These are phyloP conservation scores for Flaveria floridana DNA, from an alignment of 140 eudicot genomes.

Conservation along the genomic window DNA sequence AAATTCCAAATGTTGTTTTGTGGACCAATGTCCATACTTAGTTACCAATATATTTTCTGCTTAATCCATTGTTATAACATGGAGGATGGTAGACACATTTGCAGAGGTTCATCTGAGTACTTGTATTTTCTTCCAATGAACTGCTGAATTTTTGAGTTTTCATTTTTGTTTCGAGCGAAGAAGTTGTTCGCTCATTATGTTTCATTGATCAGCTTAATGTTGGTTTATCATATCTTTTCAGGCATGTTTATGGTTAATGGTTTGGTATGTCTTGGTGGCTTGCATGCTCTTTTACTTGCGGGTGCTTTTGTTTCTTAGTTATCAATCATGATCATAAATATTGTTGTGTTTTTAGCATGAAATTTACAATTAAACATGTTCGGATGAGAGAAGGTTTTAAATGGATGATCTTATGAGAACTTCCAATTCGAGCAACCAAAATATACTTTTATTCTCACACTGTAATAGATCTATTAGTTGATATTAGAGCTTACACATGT, in stretches of 20 bases:
- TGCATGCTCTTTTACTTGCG: too few relatives aligned
- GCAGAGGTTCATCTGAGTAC: conserved; percentile 27
- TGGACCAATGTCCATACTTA: conserved; percentile 26
- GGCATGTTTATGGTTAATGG: background rate
- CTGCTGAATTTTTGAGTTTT: background rate
- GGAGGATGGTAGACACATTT: conserved; percentile 18
- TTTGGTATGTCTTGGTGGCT: background rate
- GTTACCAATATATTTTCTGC: conserved; percentile 3
- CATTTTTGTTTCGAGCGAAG: background rate
- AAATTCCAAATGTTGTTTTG: conserved; percentile 23
- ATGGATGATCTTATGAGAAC: too few relatives aligned
- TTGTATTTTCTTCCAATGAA: conserved; percentile 12
- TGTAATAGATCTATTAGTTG: too few relatives aligned
- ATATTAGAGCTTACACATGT: too few relatives aligned
- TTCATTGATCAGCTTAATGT: background rate
- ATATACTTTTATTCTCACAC: too few relatives aligned
- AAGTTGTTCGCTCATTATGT: background rate
- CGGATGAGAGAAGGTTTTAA: too few relatives aligned
- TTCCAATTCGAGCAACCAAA: too few relatives aligned
- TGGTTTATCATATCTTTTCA: background rate
- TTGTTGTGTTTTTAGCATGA: too few relatives aligned
- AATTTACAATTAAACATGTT: too few relatives aligned
- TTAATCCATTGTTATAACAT: conserved; percentile 22
- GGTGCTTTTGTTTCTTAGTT: too few relatives aligned
- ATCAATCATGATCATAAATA: too few relatives aligned